A percentile compares a stretch with the other conserved stretches of the same genome.
Evolutionary conservation across 2,329 filamentous ascomycete genomes (phyloP).

Genomic region (Sarocladiaceae sp.): DNA sequence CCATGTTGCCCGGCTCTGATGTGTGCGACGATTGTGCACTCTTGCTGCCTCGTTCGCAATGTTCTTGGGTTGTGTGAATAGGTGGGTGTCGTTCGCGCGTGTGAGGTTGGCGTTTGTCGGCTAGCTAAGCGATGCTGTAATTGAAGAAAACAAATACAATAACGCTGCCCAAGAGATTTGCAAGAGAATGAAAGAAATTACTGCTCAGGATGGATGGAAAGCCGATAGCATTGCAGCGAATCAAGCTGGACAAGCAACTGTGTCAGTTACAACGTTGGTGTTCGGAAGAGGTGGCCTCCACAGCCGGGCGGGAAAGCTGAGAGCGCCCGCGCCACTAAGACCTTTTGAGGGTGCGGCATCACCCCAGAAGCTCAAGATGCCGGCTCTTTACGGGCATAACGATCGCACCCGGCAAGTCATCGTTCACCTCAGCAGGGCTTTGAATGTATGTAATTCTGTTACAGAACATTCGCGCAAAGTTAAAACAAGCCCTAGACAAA

Average conservation of each 20-base stretch:
- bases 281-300: conserved; percentile 8
- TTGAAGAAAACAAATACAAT: neutral
- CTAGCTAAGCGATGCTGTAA: neutral
- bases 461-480: no score
- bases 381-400: no score
- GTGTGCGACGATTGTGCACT: neutral
- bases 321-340: neutral
- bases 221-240: neutral
- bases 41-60: neutral
- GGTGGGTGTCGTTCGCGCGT: neutral
- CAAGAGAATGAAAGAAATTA: neutral
- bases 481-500: no score
- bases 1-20: conserved; percentile 34
- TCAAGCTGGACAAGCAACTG: neutral
- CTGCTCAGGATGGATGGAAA: neutral
- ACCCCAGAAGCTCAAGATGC: no score
- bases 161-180: neutral
- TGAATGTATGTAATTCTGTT: no score
- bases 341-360: neutral
- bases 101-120: neutral
- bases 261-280: conserved; percentile 1
- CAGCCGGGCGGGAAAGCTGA: neutral
- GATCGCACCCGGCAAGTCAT: no score
- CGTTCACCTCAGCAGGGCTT: no score
- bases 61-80: neutral